Conservation (phyloP, 768 basidiomycete species). For the Suillus placidus region DNA sequence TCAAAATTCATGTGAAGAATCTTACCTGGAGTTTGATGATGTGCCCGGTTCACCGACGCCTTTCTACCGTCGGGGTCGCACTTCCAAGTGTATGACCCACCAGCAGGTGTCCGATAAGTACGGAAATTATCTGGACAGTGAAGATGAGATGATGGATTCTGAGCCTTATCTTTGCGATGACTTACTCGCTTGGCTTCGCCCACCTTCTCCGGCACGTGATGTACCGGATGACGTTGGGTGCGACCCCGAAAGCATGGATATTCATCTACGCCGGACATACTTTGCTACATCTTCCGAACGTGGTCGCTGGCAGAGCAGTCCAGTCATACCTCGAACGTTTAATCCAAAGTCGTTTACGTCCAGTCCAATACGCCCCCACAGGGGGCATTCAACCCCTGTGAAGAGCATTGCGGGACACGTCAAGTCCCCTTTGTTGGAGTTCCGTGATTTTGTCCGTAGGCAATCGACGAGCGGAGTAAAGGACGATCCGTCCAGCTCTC, state of each 20-base stretch:
- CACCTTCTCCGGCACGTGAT: not conserved
- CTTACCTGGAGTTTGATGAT: not conserved
- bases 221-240: constrained; percentile 26
- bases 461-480: constrained; percentile 6
- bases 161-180: not conserved
- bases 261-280: constrained; percentile 48
- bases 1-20: too few species aligned
- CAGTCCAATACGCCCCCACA: constrained; percentile 24
- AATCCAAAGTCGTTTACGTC: constrained; percentile 15
- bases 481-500: constrained; percentile 6
- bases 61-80: constrained; percentile 6
- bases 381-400: constrained; percentile 28
- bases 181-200: not conserved
- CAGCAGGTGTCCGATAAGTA: not conserved
- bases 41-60: constrained; percentile 7
- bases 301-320: constrained; percentile 59
- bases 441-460: constrained; percentile 9
- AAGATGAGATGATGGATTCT: not conserved
- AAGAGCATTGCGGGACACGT: constrained; percentile 11
- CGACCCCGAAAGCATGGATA: constrained; percentile 36
- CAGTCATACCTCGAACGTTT: constrained; percentile 34
- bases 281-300: constrained; percentile 61
- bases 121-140: constrained; percentile 1
- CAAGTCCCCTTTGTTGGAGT: constrained; percentile 10
- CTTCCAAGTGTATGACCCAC: not conserved